Evolutionary conservation across 805 yeast genomes (phyloP).

Genomic region (Wickerhamiella galacta): DNA sequence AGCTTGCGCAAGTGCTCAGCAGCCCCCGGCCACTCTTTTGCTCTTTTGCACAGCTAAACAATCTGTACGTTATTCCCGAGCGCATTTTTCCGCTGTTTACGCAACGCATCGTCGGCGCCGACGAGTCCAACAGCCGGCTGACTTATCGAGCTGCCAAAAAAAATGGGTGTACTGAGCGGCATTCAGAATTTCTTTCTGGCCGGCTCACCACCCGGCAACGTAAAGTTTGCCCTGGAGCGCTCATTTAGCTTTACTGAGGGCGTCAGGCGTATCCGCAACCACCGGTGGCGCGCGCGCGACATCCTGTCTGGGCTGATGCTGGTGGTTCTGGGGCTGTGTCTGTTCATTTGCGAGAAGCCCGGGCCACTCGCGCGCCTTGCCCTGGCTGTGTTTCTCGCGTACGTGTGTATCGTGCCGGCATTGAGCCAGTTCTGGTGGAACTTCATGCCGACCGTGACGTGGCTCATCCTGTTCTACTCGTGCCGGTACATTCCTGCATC

Average conservation of each 20-base stretch:
- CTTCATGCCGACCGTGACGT: conserved; percentile 68
- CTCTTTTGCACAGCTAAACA: too few species aligned
- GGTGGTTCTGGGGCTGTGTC: conserved; percentile 35
- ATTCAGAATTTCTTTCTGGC: conserved; percentile 18
- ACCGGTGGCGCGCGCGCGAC: conserved; percentile 27
- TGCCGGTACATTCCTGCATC: conserved; percentile 55
- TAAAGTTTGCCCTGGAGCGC: conserved; percentile 18
- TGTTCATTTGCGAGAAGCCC: conserved; percentile 22
- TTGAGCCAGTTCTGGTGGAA: conserved; percentile 71
- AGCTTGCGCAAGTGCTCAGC: too few species aligned
- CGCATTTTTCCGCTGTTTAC: too few species aligned
- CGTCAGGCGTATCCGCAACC: conserved; percentile 18
- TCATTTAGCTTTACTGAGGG: conserved; percentile 22
- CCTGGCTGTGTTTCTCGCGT: conserved; percentile 27
- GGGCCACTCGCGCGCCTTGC: conserved; percentile 18
- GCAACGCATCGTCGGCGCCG: too few species aligned
- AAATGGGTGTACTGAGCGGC: conserved; percentile 12
- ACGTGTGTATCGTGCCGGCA: conserved; percentile 47
- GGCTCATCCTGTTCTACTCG: conserved; percentile 71
- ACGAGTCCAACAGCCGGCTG: too few species aligned
- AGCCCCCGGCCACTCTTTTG: too few species aligned
- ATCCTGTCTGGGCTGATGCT: conserved; percentile 32
- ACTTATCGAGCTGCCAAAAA: too few species aligned
- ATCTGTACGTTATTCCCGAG: too few species aligned
- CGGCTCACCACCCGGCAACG: conserved; percentile 23